Evolutionary conservation across 1,284 basidiomycete species (phyloP).

Genomic region (Rhodotorula glutinis): DNA sequence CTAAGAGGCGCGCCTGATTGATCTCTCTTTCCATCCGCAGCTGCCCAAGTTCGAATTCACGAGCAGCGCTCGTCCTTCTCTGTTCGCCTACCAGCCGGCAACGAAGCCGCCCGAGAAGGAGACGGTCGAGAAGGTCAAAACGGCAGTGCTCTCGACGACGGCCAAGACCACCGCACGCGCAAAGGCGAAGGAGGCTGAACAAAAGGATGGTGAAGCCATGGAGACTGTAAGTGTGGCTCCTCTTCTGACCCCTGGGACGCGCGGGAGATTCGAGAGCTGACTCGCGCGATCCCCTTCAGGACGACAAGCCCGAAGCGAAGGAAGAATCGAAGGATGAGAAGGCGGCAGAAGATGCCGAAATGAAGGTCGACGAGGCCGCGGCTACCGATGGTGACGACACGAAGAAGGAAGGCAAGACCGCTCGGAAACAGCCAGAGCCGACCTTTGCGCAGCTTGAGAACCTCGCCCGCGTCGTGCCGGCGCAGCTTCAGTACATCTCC

Average conservation of each 20-base stretch:
- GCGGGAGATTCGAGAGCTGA: background rate
- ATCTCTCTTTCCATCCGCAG: constrained; percentile 49
- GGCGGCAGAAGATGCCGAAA: constrained; percentile 46
- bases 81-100: constrained; percentile 82
- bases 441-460: constrained; percentile 74
- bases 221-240: constrained; percentile 61
- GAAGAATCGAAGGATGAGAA: background rate
- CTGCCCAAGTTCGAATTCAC: constrained; percentile 84
- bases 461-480: constrained; percentile 87
- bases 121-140: constrained; percentile 79
- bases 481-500: constrained; percentile 76
- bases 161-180: constrained; percentile 89
- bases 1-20: too few species aligned
- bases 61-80: constrained; percentile 72
- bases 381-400: constrained; percentile 45
- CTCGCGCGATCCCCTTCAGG: constrained; percentile 25
- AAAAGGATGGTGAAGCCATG: constrained; percentile 62
- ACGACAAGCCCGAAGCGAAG: constrained; percentile 47
- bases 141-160: constrained; percentile 90
- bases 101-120: constrained; percentile 87
- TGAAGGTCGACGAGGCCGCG: constrained; percentile 56
- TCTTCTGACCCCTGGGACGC: background rate
- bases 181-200: constrained; percentile 71
- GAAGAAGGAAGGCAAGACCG: constrained; percentile 35
- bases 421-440: constrained; percentile 62